Evolutionary conservation across 1,139 yeast genomes (phyloP).

Genomic region (Geotrichum siamense): DNA sequence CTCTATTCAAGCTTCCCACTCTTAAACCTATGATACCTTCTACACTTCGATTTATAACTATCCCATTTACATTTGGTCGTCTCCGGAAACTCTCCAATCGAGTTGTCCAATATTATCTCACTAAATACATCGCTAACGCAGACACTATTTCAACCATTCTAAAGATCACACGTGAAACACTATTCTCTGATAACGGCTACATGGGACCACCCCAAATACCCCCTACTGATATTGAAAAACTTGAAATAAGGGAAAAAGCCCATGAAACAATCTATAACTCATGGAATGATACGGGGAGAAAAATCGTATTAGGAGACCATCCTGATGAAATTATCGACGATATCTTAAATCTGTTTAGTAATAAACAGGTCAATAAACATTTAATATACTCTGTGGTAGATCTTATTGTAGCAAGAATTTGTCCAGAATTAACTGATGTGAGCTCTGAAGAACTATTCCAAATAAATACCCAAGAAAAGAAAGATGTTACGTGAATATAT

Average conservation of each 20-base stretch:
- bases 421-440: slow-evolving; percentile 40
- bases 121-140: slow-evolving; percentile 20
- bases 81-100: slow-evolving; percentile 25
- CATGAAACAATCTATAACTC: slow-evolving; percentile 20
- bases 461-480: slow-evolving; percentile 6
- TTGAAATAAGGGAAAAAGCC: slow-evolving; percentile 21
- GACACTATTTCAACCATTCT: slow-evolving; percentile 26
- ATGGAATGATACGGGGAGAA: slow-evolving; percentile 20
- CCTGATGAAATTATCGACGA: slow-evolving; percentile 29
- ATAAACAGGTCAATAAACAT: slow-evolving; percentile 39
- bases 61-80: slow-evolving; percentile 27
- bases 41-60: slow-evolving; percentile 22
- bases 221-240: slow-evolving; percentile 29
- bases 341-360: slow-evolving; percentile 35
- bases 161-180: slow-evolving; percentile 29
- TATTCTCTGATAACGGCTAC: slow-evolving; percentile 38
- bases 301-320: slow-evolving; percentile 25
- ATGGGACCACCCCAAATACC: slow-evolving; percentile 39
- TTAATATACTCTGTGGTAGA: slow-evolving; percentile 39
- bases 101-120: slow-evolving; percentile 24
- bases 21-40: slow-evolving; percentile 31
- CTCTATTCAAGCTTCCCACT: slow-evolving; percentile 22
- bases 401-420: slow-evolving; percentile 32
- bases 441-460: slow-evolving; percentile 35
- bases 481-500: too few species aligned